Percentiles rank a stretch among this genome's conserved stretches.
Evolutionary conservation across 441 rosid genomes (phyloP).

Genomic region (Pelargonium australe): DNA sequence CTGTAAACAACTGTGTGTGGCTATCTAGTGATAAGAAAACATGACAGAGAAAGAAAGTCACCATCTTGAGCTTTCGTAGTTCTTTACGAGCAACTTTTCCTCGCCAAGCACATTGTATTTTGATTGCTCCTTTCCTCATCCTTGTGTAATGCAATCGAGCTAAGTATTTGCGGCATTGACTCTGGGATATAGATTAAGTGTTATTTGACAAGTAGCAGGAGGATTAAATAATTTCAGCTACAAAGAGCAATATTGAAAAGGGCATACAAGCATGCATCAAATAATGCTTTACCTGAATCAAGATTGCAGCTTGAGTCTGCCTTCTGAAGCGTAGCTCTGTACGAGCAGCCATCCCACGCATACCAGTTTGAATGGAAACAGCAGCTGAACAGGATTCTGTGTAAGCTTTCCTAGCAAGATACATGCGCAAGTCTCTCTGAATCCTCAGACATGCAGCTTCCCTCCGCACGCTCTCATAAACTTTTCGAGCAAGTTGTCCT

Average conservation of each 20-base stretch:
- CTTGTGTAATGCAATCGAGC: constrained; percentile 39
- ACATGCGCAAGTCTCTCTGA: constrained; percentile 62
- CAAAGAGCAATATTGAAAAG: too few species aligned
- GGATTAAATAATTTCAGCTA: background rate
- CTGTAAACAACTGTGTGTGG: background rate
- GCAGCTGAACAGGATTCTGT: constrained; percentile 41
- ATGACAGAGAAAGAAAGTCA: constrained; percentile 25
- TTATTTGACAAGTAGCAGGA: background rate
- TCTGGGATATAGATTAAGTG: constrained; percentile 33
- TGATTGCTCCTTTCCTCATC: constrained; percentile 57
- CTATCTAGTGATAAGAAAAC: background rate
- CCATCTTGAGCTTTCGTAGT: constrained; percentile 67
- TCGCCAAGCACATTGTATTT: constrained; percentile 77
- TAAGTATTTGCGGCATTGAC: constrained; percentile 52
- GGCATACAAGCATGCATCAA: background rate
- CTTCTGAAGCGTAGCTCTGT: constrained; percentile 45
- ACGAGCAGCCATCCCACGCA: constrained; percentile 72
- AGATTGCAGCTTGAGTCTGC: constrained; percentile 52
- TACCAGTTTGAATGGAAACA: constrained; percentile 61
- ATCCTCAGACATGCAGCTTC: constrained; percentile 64
- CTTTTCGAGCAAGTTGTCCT: constrained; percentile 57
- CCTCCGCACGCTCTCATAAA: constrained; percentile 56
- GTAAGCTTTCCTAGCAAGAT: constrained; percentile 53
- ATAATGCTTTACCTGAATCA: constrained; percentile 57
- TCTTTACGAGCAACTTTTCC: constrained; percentile 62